These are phyloP conservation scores for Hericium coralloides DNA, from an alignment of 768 basidiomycete species.

Conservation along the genomic window DNA sequence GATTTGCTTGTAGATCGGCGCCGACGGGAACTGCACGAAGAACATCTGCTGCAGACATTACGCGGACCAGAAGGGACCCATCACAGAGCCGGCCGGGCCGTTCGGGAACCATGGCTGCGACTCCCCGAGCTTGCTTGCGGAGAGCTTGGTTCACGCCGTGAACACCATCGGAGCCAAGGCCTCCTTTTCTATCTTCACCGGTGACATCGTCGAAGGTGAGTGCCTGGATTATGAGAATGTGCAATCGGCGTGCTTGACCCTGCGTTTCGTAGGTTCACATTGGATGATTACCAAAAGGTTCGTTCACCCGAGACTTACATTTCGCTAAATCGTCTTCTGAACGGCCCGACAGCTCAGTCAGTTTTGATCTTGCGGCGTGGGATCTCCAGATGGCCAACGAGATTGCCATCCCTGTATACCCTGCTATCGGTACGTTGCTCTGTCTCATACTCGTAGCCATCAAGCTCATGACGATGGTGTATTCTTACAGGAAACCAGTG, in stretches of 20 bases:
- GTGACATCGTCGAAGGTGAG: constrained; percentile 53
- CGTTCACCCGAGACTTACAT: constrained; percentile 6
- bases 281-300: constrained; percentile 41
- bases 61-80: neutral
- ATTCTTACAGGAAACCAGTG: constrained; percentile 33
- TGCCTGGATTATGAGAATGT: neutral
- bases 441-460: neutral
- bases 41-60: neutral
- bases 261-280: constrained; percentile 30
- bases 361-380: constrained; percentile 34
- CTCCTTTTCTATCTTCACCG: constrained; percentile 52
- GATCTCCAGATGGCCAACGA: constrained; percentile 35
- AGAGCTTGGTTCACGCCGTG: neutral
- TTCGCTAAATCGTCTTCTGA: too few relatives aligned
- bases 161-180: constrained; percentile 9
- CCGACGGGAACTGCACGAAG: constrained; percentile 1
- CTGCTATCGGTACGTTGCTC: constrained; percentile 34
- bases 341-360: constrained; percentile 16
- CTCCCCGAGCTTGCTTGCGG: neutral
- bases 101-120: neutral
- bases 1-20: neutral
- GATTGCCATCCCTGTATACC: constrained; percentile 35
- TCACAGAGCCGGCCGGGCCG: constrained; percentile 1
- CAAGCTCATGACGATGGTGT: neutral
- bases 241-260: neutral